Percentiles rank a stretch among this genome's conserved stretches.
Conservation (phyloP, 2,329 filamentous ascomycete species). For the Neofusicoccum ribis region DNA sequence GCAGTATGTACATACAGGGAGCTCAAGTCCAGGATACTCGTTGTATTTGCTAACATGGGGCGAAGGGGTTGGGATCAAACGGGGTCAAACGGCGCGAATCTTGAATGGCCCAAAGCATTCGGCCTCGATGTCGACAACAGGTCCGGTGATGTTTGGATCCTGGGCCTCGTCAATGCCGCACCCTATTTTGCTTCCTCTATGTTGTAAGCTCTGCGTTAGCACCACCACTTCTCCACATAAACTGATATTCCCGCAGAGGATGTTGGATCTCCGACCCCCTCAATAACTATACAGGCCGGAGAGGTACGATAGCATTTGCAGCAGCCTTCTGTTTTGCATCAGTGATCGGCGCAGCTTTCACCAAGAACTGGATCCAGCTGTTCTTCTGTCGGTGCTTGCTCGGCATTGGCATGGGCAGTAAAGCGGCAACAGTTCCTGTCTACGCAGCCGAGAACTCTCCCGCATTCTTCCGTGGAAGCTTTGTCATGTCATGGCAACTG, state of each 20-base stretch:
- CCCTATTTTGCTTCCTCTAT: slow-evolving; percentile 68
- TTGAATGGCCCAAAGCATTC: slow-evolving; percentile 60
- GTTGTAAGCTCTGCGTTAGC: slow-evolving; percentile 34
- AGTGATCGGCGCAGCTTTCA: slow-evolving; percentile 58
- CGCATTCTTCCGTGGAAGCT: slow-evolving; percentile 66
- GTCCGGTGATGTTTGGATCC: slow-evolving; percentile 51
- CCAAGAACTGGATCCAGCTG: slow-evolving; percentile 70
- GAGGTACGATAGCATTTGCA: slow-evolving; percentile 74
- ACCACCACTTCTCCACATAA: slow-evolving; percentile 8
- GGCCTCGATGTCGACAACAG: slow-evolving; percentile 38
- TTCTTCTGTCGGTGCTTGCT: slow-evolving; percentile 70
- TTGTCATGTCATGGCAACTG: slow-evolving; percentile 83
- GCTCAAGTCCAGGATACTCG: too few species aligned
- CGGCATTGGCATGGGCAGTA: slow-evolving; percentile 77
- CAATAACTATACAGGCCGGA: slow-evolving; percentile 68
- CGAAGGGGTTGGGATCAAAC: slow-evolving; percentile 58
- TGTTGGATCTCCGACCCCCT: slow-evolving; percentile 75
- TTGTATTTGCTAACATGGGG: not conserved
- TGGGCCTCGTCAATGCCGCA: slow-evolving; percentile 62
- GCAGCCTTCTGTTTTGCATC: slow-evolving; percentile 62
- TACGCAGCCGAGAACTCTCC: slow-evolving; percentile 75
- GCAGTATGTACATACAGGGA: slow-evolving; percentile 25
- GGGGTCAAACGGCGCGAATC: slow-evolving; percentile 50
- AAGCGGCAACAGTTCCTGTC: slow-evolving; percentile 72
- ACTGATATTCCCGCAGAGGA: slow-evolving; percentile 37